These are phyloP conservation scores for Aspergillus unguis DNA, from an alignment of 2,329 filamentous ascomycete genomes.

Conservation along the genomic window DNA sequence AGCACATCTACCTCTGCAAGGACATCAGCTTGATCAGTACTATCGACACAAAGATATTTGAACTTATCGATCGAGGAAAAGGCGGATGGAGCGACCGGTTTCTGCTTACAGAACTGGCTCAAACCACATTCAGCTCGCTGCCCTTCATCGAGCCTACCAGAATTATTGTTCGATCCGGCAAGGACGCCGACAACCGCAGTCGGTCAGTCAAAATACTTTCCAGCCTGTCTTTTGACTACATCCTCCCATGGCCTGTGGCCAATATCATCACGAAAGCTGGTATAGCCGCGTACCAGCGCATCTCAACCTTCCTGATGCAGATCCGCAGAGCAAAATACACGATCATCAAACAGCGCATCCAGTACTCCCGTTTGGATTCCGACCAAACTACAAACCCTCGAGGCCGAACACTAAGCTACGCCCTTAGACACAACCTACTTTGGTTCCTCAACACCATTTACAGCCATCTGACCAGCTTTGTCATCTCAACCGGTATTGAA, in stretches of 20 bases:
- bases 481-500: conserved; percentile 60
- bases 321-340: conserved; percentile 66
- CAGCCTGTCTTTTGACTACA: conserved; percentile 64
- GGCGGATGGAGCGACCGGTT: conserved; percentile 75
- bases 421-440: conserved; percentile 64
- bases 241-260: conserved; percentile 61
- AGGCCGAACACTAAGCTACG: conserved; percentile 36
- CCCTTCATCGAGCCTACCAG: conserved; percentile 57
- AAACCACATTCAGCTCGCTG: conserved; percentile 62
- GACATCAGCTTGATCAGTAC: conserved; percentile 66
- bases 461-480: conserved; percentile 71
- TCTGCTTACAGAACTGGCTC: conserved; percentile 71
- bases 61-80: conserved; percentile 63
- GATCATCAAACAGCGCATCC: conserved; percentile 54
- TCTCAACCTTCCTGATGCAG: conserved; percentile 76
- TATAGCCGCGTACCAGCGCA: conserved; percentile 63
- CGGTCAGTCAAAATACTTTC: conserved; percentile 62
- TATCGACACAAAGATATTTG: conserved; percentile 69
- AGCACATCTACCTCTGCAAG: conserved; percentile 70
- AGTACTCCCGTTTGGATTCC: conserved; percentile 22
- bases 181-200: conserved; percentile 45
- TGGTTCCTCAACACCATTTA: conserved; percentile 76
- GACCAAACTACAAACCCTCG: conserved; percentile 39
- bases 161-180: conserved; percentile 57
- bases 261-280: conserved; percentile 70